Conservation (phyloP, 164 flowering plant species). For the Warburgia ugandensis region DNA sequence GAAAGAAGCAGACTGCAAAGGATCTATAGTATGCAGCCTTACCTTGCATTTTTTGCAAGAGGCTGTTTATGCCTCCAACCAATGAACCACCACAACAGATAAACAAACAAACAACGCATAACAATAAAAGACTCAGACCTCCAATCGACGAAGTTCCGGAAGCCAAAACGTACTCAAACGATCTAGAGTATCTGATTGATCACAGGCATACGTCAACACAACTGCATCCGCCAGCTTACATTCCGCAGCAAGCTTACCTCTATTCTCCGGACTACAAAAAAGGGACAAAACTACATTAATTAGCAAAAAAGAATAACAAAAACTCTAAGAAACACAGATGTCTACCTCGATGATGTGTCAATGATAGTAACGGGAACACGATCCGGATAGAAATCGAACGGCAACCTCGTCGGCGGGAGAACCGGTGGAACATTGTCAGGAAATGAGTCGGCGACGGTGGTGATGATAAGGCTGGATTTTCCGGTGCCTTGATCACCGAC, state of each 20-base stretch:
- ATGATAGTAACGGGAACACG: slow-evolving; percentile 68
- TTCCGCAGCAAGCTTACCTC: slow-evolving; percentile 60
- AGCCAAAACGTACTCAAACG: slow-evolving; percentile 87
- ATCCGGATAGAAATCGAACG: slow-evolving; percentile 71
- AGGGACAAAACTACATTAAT: neutral
- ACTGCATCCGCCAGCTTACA: slow-evolving; percentile 82
- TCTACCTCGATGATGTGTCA: slow-evolving; percentile 70
- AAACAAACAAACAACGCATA: too few species aligned
- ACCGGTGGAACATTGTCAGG: slow-evolving; percentile 55
- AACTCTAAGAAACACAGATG: neutral
- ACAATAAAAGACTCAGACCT: too few species aligned
- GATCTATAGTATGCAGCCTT: too few species aligned
- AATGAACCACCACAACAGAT: too few species aligned
- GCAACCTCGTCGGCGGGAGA: slow-evolving; percentile 70
- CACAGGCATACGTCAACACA: slow-evolving; percentile 91
- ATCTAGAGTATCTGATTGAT: slow-evolving; percentile 63
- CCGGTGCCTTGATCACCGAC: slow-evolving; percentile 81
- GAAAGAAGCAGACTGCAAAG: too few species aligned
- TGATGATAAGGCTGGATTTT: slow-evolving; percentile 63
- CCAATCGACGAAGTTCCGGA: slow-evolving; percentile 75
- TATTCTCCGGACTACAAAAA: slow-evolving; percentile 60
- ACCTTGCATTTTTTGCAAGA: too few species aligned
- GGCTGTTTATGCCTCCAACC: too few species aligned
- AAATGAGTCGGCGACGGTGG: slow-evolving; percentile 61
- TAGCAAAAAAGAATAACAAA: neutral